These are phyloP conservation scores for Taphrina deformans DNA, from an alignment of 1,139 yeast species.

Conservation along the genomic window DNA sequence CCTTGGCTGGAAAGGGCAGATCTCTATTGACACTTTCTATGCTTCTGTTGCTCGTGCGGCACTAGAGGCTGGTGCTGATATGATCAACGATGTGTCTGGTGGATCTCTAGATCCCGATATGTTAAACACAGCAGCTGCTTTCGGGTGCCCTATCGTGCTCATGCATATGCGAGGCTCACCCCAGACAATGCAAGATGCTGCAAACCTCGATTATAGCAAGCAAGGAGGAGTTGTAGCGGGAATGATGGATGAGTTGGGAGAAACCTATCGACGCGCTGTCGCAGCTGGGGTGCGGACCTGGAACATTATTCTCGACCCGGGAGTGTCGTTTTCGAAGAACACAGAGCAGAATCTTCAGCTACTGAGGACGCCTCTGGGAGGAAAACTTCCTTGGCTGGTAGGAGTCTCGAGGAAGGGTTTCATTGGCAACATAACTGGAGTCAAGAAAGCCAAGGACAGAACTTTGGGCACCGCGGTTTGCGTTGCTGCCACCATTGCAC, in stretches of 20 bases:
- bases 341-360: slow-evolving; percentile 65
- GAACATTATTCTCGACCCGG: slow-evolving; percentile 93
- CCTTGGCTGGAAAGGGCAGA: slow-evolving; percentile 52
- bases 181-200: slow-evolving; percentile 64
- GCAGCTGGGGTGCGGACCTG: slow-evolving; percentile 71
- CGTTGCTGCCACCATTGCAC: slow-evolving; percentile 70
- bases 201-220: slow-evolving; percentile 51
- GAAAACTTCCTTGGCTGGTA: slow-evolving; percentile 57
- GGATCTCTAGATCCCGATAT: slow-evolving; percentile 69
- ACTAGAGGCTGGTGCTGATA: slow-evolving; percentile 77
- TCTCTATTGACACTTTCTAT: slow-evolving; percentile 85
- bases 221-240: slow-evolving; percentile 44
- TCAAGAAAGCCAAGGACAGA: slow-evolving; percentile 55
- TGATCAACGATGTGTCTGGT: slow-evolving; percentile 86
- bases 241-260: slow-evolving; percentile 66
- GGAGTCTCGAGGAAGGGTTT: slow-evolving; percentile 90
- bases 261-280: slow-evolving; percentile 59
- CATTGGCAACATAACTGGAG: slow-evolving; percentile 66
- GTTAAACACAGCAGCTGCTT: slow-evolving; percentile 64
- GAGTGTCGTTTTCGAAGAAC: slow-evolving; percentile 88
- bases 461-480: slow-evolving; percentile 76
- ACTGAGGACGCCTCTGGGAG: slow-evolving; percentile 53
- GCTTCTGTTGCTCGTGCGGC: slow-evolving; percentile 70
- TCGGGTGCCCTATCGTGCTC: slow-evolving; percentile 70
- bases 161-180: slow-evolving; percentile 88